A percentile compares a stretch with the other conserved stretches of the same genome.
Evolutionary conservation across 2,329 filamentous ascomycete genomes (phyloP).

Genomic region (Hymenoscyphus salicellus): DNA sequence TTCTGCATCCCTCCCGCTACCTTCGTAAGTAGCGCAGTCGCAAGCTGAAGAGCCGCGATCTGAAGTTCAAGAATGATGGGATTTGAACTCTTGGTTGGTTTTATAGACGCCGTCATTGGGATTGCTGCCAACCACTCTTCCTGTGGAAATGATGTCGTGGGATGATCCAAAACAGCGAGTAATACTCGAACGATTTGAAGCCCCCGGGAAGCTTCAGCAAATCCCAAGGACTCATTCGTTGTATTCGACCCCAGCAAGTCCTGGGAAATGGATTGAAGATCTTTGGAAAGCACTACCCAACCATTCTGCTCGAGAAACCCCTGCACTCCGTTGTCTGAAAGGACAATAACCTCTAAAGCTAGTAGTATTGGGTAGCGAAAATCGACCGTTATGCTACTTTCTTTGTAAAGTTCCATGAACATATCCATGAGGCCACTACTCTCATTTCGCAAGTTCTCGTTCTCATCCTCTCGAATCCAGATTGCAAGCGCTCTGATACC

Average conservation of each 20-base stretch:
- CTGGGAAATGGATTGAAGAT: constrained; percentile 48
- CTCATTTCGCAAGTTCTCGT: constrained; percentile 50
- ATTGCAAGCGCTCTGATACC: constrained; percentile 57
- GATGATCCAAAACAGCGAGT: constrained; percentile 49
- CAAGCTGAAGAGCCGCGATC: constrained; percentile 55
- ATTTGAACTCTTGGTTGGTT: constrained; percentile 11
- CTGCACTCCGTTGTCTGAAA: constrained; percentile 40
- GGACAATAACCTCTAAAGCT: constrained; percentile 57
- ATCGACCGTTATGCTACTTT: constrained; percentile 41
- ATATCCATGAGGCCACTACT: constrained; percentile 58
- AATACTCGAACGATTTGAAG: constrained; percentile 56
- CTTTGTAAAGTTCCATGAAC: constrained; percentile 59
- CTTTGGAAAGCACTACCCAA: constrained; percentile 52
- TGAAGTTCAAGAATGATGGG: constrained; percentile 44
- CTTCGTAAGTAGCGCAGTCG: constrained; percentile 48
- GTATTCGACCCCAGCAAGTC: constrained; percentile 20
- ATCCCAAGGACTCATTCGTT: constrained; percentile 14
- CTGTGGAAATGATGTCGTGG: constrained; percentile 40
- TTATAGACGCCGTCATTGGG: constrained; percentile 45
- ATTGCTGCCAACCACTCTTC: constrained; percentile 59
- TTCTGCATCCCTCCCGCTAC: constrained; percentile 46
- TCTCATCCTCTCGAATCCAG: constrained; percentile 69
- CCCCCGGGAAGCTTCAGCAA: constrained; percentile 45
- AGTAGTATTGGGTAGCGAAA: constrained; percentile 57
- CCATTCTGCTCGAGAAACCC: constrained; percentile 50